phyloP scores from a whole-genome alignment of 2,329 filamentous ascomycete species.

The Claviceps humidiphila region DNA sequence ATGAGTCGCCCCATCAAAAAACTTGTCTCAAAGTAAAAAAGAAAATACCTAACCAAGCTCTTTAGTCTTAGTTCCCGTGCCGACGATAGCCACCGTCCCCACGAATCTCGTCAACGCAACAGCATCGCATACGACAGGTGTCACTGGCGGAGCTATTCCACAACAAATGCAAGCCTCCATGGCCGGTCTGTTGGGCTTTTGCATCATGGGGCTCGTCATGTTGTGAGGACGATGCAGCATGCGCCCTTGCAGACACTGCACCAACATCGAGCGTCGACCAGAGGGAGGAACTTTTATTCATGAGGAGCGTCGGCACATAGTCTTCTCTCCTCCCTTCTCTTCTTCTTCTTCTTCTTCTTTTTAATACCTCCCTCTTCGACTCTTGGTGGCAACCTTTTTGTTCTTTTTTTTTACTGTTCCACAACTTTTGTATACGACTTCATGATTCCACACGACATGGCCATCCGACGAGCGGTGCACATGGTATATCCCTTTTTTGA shows the following conservation, averaged over 20 bases:
- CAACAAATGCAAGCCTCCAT: slow-evolving; percentile 21
- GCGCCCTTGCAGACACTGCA: slow-evolving; percentile 1
- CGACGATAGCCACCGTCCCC: slow-evolving; percentile 2
- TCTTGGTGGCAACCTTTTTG: background rate
- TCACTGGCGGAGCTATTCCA: slow-evolving; percentile 20
- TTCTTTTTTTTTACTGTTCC: background rate
- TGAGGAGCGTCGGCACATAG: background rate
- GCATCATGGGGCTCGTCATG: slow-evolving; percentile 23
- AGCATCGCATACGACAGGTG: slow-evolving; percentile 13
- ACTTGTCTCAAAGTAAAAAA: background rate
- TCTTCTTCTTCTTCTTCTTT: background rate
- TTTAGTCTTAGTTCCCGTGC: slow-evolving; percentile 3
- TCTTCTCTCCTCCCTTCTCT: background rate
- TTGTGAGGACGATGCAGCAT: slow-evolving; percentile 10
- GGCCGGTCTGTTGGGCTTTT: slow-evolving; percentile 23
- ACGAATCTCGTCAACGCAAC: slow-evolving; percentile 15
- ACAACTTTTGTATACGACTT: slow-evolving; percentile 4
- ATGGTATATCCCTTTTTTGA: background rate
- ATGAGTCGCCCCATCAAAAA: background rate
- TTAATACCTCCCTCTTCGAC: background rate
- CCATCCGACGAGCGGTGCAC: slow-evolving; percentile 2
- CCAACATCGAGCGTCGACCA: background rate
- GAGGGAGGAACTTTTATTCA: background rate
- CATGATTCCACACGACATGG: slow-evolving; percentile 5
- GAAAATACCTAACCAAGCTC: slow-evolving; percentile 2